A percentile compares a stretch with the other conserved stretches of the same genome.
These are phyloP conservation scores for Ophiostoma triangulosporum DNA, from an alignment of 2,329 filamentous ascomycete species.

Conservation along the genomic window DNA sequence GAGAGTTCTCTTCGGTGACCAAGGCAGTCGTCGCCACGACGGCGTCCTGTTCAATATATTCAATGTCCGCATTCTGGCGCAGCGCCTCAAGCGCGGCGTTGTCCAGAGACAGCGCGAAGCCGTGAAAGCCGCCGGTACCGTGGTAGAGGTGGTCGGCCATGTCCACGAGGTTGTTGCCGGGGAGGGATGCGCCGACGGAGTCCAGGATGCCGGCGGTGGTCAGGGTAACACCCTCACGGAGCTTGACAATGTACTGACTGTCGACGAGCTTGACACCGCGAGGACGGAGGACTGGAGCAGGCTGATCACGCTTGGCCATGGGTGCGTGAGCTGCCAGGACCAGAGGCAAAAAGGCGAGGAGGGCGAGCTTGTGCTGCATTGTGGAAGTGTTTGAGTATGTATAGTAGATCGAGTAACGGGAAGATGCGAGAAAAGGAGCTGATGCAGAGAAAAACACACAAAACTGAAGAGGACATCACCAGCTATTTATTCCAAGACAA, in stretches of 20 bases:
- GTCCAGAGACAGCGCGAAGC: constrained; percentile 84
- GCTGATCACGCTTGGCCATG: not conserved
- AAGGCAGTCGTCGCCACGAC: constrained; percentile 52
- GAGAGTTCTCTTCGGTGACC: constrained; percentile 61
- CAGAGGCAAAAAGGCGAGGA: constrained; percentile 17
- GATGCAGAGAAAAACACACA: not conserved
- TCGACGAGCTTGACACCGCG: constrained; percentile 23
- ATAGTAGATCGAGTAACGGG: not conserved
- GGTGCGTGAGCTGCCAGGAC: not conserved
- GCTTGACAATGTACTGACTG: constrained; percentile 31
- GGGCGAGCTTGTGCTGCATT: constrained; percentile 17
- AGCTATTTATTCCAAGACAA: no score
- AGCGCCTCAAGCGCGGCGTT: constrained; percentile 10
- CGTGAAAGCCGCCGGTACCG: constrained; percentile 64
- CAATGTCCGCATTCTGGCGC: constrained; percentile 53
- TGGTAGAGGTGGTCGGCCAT: constrained; percentile 81
- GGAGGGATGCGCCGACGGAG: not conserved
- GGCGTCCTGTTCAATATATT: constrained; percentile 91
- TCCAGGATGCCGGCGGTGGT: not conserved
- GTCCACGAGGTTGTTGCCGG: constrained; percentile 97
- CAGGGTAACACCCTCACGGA: not conserved
- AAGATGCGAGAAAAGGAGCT: constrained; percentile 8
- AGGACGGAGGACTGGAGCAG: constrained; percentile 26
- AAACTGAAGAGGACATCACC: no score
- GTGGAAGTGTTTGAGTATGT: not conserved